Percentiles rank a stretch among this genome's conserved stretches.
Conservation (phyloP, 2,329 filamentous ascomycete species). For the Cadophora gregata region DNA sequence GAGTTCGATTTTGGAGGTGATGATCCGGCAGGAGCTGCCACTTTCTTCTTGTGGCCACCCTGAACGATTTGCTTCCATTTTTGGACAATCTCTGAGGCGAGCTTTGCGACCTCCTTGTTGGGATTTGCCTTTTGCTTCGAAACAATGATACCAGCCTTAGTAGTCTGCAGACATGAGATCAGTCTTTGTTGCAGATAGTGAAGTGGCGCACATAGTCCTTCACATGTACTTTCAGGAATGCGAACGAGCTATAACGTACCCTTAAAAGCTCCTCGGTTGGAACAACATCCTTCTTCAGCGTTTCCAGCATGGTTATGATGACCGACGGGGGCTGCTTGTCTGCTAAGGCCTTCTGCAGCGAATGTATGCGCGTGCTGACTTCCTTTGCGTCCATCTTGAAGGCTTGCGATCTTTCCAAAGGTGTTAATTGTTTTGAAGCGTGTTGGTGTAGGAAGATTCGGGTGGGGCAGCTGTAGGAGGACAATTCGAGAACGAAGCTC, state of each 20-base stretch:
- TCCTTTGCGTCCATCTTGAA: slow-evolving; percentile 41
- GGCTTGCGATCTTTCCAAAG: background rate
- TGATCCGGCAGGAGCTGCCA: slow-evolving; percentile 29
- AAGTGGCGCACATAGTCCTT: background rate
- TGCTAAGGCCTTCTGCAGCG: slow-evolving; percentile 78
- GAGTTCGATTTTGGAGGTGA: slow-evolving; percentile 38
- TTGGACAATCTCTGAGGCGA: slow-evolving; percentile 81
- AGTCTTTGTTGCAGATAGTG: slow-evolving; percentile 19
- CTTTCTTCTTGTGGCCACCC: slow-evolving; percentile 61
- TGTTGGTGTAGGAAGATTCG: background rate
- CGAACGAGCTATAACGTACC: slow-evolving; percentile 54
- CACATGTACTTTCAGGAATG: slow-evolving; percentile 32
- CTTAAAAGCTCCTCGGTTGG: slow-evolving; percentile 90
- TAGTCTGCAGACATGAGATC: slow-evolving; percentile 58
- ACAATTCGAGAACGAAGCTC: background rate
- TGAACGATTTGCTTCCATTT: slow-evolving; percentile 88
- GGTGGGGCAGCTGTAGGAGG: background rate
- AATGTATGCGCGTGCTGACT: slow-evolving; percentile 46
- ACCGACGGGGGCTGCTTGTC: slow-evolving; percentile 76
- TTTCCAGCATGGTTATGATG: slow-evolving; percentile 76
- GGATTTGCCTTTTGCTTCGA: slow-evolving; percentile 79
- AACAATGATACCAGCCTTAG: slow-evolving; percentile 88
- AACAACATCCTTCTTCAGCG: slow-evolving; percentile 78
- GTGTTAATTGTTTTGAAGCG: background rate
- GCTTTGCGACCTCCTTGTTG: slow-evolving; percentile 79